Conservation (phyloP, 2,329 filamentous ascomycete species). For the Apiospora marii region DNA sequence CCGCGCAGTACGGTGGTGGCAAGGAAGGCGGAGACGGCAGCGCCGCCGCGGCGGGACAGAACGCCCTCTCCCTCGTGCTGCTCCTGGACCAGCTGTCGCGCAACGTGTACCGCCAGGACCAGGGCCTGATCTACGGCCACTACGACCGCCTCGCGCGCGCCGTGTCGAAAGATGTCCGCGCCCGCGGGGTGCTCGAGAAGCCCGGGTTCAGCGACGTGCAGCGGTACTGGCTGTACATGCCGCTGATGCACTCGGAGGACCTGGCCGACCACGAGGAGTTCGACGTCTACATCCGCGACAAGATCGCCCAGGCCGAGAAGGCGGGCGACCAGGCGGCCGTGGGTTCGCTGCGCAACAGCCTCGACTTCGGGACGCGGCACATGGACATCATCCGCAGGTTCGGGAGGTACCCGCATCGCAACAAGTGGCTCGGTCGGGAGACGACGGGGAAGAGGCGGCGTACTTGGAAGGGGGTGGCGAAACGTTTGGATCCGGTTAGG, state of each 20-base stretch:
- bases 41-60: slow-evolving; percentile 24
- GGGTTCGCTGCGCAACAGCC: background rate
- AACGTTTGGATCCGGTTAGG: slow-evolving; percentile 31
- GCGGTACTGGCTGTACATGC: slow-evolving; percentile 66
- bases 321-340: slow-evolving; percentile 14
- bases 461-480: slow-evolving; percentile 47
- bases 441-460: slow-evolving; percentile 51
- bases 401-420: slow-evolving; percentile 59
- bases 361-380: slow-evolving; percentile 46
- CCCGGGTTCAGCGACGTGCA: slow-evolving; percentile 39
- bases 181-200: slow-evolving; percentile 47
- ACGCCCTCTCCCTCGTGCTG: slow-evolving; percentile 59
- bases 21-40: background rate
- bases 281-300: slow-evolving; percentile 26
- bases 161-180: slow-evolving; percentile 46
- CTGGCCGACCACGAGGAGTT: slow-evolving; percentile 52
- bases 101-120: slow-evolving; percentile 63
- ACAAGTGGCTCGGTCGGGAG: slow-evolving; percentile 50
- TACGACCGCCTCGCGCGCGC: slow-evolving; percentile 64
- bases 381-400: slow-evolving; percentile 51
- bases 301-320: background rate
- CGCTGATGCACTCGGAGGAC: slow-evolving; percentile 66
- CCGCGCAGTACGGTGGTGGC: slow-evolving; percentile 32
- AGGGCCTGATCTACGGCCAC: slow-evolving; percentile 58
- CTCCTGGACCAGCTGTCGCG: slow-evolving; percentile 70